These are phyloP conservation scores for Phellopilus nigrolimitatus DNA, from an alignment of 1,284 basidiomycete species.

Conservation along the genomic window DNA sequence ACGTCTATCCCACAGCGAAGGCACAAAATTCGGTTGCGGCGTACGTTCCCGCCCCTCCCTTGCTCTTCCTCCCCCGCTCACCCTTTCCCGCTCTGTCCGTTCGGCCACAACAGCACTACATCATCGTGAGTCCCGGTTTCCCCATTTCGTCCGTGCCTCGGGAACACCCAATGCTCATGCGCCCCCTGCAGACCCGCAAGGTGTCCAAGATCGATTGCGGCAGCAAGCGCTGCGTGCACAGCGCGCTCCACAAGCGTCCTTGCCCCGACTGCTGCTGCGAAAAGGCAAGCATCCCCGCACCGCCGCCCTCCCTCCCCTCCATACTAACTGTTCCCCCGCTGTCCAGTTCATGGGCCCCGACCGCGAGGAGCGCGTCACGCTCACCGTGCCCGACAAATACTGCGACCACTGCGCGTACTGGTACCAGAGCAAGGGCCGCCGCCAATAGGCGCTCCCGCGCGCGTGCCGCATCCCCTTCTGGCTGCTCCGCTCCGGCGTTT, in stretches of 20 bases:
- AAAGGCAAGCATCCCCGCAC: slow-evolving; percentile 29
- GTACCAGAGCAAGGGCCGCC: slow-evolving; percentile 41
- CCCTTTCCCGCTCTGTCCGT: slow-evolving; percentile 3
- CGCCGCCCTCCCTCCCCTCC: slow-evolving; percentile 7
- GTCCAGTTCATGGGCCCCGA: slow-evolving; percentile 67
- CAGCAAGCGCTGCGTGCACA: slow-evolving; percentile 54
- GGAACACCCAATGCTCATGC: slow-evolving; percentile 20
- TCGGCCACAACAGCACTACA: slow-evolving; percentile 42
- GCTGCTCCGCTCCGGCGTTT: background rate
- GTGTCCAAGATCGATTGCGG: slow-evolving; percentile 59
- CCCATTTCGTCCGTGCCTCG: slow-evolving; percentile 4
- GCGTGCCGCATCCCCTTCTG: background rate
- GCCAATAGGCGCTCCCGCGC: slow-evolving; percentile 19
- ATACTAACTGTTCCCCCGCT: slow-evolving; percentile 17
- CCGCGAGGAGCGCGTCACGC: slow-evolving; percentile 51
- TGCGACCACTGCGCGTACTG: slow-evolving; percentile 63
- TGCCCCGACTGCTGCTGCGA: slow-evolving; percentile 58
- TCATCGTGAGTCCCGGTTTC: slow-evolving; percentile 38
- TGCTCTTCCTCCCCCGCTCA: slow-evolving; percentile 23
- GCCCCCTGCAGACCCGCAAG: slow-evolving; percentile 45
- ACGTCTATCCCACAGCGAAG: slow-evolving; percentile 49
- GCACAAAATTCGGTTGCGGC: slow-evolving; percentile 70
- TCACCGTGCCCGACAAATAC: slow-evolving; percentile 44
- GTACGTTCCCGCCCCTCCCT: slow-evolving; percentile 47
- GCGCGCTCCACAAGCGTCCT: slow-evolving; percentile 43